Evolutionary conservation across 768 basidiomycete genomes (phyloP).

Genomic region (Tubosaeta sp.): DNA sequence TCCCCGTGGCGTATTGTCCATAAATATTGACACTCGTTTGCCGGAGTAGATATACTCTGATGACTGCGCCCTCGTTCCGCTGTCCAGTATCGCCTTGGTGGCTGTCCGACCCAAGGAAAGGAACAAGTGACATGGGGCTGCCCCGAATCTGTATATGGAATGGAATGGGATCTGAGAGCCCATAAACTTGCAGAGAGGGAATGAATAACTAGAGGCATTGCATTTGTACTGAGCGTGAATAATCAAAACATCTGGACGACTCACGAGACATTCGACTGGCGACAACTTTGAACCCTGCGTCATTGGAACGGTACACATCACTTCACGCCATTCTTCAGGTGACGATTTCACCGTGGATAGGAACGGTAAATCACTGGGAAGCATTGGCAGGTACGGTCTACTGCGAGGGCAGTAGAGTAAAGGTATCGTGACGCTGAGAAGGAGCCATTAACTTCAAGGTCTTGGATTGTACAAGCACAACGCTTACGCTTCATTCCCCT

Average conservation of each 20-base stretch:
- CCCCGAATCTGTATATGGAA: conserved; percentile 63
- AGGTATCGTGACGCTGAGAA: conserved; percentile 42
- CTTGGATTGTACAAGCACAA: background rate
- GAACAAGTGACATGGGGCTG: conserved; percentile 39
- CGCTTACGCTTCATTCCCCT: conserved; percentile 42
- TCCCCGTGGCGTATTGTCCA: conserved; percentile 5
- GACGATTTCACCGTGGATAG: conserved; percentile 54
- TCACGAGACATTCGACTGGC: conserved; percentile 49
- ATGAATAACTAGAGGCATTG: conserved; percentile 47
- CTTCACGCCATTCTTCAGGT: conserved; percentile 66
- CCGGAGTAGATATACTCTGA: conserved; percentile 52
- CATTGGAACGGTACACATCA: conserved; percentile 40
- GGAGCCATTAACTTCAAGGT: background rate
- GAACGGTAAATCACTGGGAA: conserved; percentile 42
- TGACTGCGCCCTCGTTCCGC: conserved; percentile 14
- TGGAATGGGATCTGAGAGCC: conserved; percentile 52
- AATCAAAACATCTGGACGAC: conserved; percentile 15
- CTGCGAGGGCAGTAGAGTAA: conserved; percentile 52
- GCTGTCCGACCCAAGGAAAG: conserved; percentile 35
- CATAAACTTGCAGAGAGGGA: conserved; percentile 52
- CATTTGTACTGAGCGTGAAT: background rate
- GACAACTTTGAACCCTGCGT: conserved; percentile 31
- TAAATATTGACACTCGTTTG: conserved; percentile 39
- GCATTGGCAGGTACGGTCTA: conserved; percentile 52
- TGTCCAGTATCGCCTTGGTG: background rate